Evolutionary conservation across 2,329 filamentous ascomycete species (phyloP), one percentile per base, ranked within the genome.

Genomic region (Pseudogymnoascus sp.): DNA sequence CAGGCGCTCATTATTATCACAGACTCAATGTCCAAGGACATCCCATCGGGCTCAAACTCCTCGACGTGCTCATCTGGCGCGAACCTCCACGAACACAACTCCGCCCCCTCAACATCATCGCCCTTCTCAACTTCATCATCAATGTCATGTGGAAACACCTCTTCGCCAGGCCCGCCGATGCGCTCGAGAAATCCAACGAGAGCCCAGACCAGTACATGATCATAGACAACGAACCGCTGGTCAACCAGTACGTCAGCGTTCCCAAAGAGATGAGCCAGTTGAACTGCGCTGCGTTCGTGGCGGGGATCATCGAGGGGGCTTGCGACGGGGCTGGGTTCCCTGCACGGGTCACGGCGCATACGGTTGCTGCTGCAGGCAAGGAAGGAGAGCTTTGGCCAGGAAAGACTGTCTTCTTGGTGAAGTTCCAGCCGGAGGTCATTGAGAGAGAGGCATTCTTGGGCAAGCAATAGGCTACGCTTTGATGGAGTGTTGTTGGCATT

Each of bases 181-280:
- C 90, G 15, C 84, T 99, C 61, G 94, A 99, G 76, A 92, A 94
- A 75, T 90, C 85, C 61, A 85, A 85, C 59, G 83, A 86, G 59
- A 92, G 91, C 58, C 86, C 90, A 7, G 90, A 94, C 67, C 92
- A 97, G 77, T 99, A 97, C 79, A 97, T 99, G 92, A 94, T 99
- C 68, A 90, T 92, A 68, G 94, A 99, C 76, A 97, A 99, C 75
- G 94, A 97, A 72, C 94, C 94, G 19, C 80, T 97, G 57, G 92
- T 97, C 37, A 97, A 96, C 74, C 86, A 88, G 63, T 97, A 94
- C 76, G 88, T 99, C 70, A 90, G 85, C 68, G 88, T 97, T 59
- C 94, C 94, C 13, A 88, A 88, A 69, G 94, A 99, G 75, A 95
- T 99, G 89, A 91, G 83, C 74, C 89, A 94, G 81, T 80, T 99